Evolutionary conservation across 192 early-diverging fungal species (phyloP), one percentile per base, ranked within the genome.

Genomic region (Gamsiella multidivaricata): DNA sequence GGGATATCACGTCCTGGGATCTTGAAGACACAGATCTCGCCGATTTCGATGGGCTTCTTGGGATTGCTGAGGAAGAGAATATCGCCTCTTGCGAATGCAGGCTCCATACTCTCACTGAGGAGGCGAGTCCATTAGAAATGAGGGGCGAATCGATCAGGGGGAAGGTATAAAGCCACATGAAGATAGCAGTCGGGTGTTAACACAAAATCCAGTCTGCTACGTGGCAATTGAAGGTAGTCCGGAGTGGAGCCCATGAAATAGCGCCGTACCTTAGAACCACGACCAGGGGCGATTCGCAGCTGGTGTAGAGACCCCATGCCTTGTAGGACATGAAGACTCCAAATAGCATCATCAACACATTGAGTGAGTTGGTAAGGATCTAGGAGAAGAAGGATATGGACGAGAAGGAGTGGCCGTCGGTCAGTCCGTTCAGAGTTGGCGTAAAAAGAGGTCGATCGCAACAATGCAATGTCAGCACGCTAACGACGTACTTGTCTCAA

Each of bases 251-350:
- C 39, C 2, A 54, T 28, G 31, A 36, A 61, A 57, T 32, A 26
- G 25, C 6, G 39, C 23, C 3, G 51, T 68, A 93, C 93, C 91
- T 95, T 49, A 99, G 82, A 7, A 99, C 97, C 1, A 99, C 97
- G 7, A 99, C 97, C 49, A 99, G 94, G 5, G 96, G 97, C 59
- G 93, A 94, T 75, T 99, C 96, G 62, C 86, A 93, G 83, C 98
- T 97, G 42, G 91, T 93, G 39, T 86, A 85, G 59, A 99, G 83
- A 12, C 91, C 84, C 65, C 96, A 84, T 0, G 91, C 93, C 81
- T 99, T 99, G 96, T 96, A 99, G 45, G 96, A 92, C 92, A 96
- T 96, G 72, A 99, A 88, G 62, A 96, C 97, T 47, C 94, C 94
- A 20, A 94, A 88, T 50, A 95, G 82, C 63, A 97, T 94, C 84